A percentile compares a stretch with the other conserved stretches of the same genome.
These are phyloP conservation scores for Aureobasidium sp. DNA, from an alignment of 2,329 filamentous ascomycete genomes.

Conservation along the genomic window DNA sequence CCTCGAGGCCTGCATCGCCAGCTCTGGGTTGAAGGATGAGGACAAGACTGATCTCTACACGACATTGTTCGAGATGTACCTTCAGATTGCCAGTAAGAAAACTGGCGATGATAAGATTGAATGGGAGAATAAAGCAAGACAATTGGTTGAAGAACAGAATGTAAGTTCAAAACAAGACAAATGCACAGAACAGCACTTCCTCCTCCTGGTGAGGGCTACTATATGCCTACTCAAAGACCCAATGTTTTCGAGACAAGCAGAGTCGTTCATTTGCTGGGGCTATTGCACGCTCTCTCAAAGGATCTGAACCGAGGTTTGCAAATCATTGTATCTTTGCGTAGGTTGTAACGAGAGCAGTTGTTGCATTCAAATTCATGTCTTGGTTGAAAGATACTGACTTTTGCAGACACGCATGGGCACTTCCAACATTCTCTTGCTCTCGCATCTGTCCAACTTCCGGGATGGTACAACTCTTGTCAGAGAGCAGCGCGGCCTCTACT, in stretches of 20 bases:
- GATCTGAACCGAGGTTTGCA: too few species aligned
- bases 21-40: constrained; percentile 58
- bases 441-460: constrained; percentile 80
- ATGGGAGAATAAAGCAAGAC: constrained; percentile 88
- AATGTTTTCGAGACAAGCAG: too few species aligned
- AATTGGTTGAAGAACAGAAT: constrained; percentile 71
- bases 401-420: constrained; percentile 63
- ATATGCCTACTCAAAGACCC: too few species aligned
- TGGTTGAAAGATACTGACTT: not conserved
- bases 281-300: too few species aligned
- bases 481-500: constrained; percentile 83
- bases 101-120: constrained; percentile 61
- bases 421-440: constrained; percentile 86
- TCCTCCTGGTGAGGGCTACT: too few species aligned
- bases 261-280: too few species aligned
- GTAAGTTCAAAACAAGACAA: constrained; percentile 28
- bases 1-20: constrained; percentile 74
- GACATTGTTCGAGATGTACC: constrained; percentile 95
- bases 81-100: constrained; percentile 74
- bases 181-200: too few species aligned
- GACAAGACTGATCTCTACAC: constrained; percentile 85
- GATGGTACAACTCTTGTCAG: constrained; percentile 88
- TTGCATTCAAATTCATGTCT: too few species aligned
- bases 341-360: too few species aligned
- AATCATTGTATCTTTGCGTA: too few species aligned